Base-by-base conservation (phyloP, 2,329 filamentous ascomycete species). In the Zasmidium cellare region DNA sequence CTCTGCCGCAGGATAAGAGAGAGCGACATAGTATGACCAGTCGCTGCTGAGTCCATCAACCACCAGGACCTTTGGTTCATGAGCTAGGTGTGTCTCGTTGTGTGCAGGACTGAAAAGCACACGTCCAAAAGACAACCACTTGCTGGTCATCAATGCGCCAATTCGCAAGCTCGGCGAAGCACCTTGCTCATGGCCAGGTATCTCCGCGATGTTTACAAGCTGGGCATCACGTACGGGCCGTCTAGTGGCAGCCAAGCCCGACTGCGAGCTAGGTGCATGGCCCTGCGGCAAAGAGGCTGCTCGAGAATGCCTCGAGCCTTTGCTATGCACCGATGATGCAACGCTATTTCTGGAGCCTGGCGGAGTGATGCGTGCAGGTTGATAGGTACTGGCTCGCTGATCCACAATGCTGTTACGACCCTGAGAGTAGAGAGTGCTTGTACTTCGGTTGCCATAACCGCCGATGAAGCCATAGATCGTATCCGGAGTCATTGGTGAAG, bases 11-110 rank as follows among this genome's bases (percentile, higher is more conserved):
- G 88, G 87, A 63, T 93, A 93, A 1, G 89, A 91, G 69, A 92
- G 85, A 6, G 90, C 89, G 19, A 89, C 89, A 66, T 92, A 93
- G 72, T 91, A 92, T 0, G 90, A 92, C 90, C 90, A 94, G 69
- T 94, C 90, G 68, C 92, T 92, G n/a, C 90, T 90, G 25, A 94
- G 85, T 3, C 90, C 90, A 74, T 94, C 90, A 56, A 94, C 82
- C 18, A 94, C 87, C 2, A 94, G 80, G 23, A 94, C 85, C 78
- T 87, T 55, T 76, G 83, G 76, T 81, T 88, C 75, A 72, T 70
- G 80, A 0, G 81, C 76, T 18, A 83, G 77, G 41, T 84, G 75
- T 20, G 92, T 80, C 64, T 91, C 87, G 47, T 90, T 87, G 23
- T 90, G 84, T 3, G 89, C 85, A 11, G 91, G 90, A 65, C 89